These are phyloP conservation scores for Macrophomina pseudophaseolina DNA, from an alignment of 2,329 filamentous ascomycete genomes.

Conservation along the genomic window DNA sequence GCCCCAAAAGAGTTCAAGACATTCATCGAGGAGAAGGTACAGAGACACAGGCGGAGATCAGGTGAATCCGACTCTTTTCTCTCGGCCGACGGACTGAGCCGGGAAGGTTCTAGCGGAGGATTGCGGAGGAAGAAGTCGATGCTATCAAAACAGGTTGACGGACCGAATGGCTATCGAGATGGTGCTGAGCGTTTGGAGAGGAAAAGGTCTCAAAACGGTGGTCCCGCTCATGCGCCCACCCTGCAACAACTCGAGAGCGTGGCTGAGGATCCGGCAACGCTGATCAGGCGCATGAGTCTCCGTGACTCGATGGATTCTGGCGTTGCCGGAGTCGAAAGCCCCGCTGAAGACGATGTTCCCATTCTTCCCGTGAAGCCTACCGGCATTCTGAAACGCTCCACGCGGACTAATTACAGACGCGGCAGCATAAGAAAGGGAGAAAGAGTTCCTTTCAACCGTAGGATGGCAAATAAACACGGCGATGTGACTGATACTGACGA, in stretches of 20 bases:
- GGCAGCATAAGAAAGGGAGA: slow-evolving; percentile 84
- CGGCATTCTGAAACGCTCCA: slow-evolving; percentile 85
- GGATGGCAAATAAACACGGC: slow-evolving; percentile 64
- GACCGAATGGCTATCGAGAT: slow-evolving; percentile 76
- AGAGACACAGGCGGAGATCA: slow-evolving; percentile 84
- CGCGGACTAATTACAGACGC: slow-evolving; percentile 86
- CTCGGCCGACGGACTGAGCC: slow-evolving; percentile 62
- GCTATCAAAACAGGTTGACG: slow-evolving; percentile 90
- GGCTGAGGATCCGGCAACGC: slow-evolving; percentile 72
- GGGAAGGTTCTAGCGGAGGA: slow-evolving; percentile 62
- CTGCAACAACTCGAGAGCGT: slow-evolving; percentile 75
- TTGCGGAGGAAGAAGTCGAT: slow-evolving; percentile 91
- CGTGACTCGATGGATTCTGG: slow-evolving; percentile 49
- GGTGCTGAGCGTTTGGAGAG: slow-evolving; percentile 80
- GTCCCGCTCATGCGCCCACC: slow-evolving; percentile 67
- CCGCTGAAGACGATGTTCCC: slow-evolving; percentile 72
- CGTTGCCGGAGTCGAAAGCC: slow-evolving; percentile 42
- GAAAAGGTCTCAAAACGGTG: slow-evolving; percentile 67
- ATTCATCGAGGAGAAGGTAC: slow-evolving; percentile 90
- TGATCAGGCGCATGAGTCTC: slow-evolving; percentile 73
- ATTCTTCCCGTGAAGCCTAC: slow-evolving; percentile 78
- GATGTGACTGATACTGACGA: slow-evolving; percentile 60
- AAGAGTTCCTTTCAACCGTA: slow-evolving; percentile 74
- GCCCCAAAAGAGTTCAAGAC: slow-evolving; percentile 96
- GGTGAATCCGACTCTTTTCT: slow-evolving; percentile 67